Conservation (phyloP, 805 yeast species). For the Dipodascus geniculatus region DNA sequence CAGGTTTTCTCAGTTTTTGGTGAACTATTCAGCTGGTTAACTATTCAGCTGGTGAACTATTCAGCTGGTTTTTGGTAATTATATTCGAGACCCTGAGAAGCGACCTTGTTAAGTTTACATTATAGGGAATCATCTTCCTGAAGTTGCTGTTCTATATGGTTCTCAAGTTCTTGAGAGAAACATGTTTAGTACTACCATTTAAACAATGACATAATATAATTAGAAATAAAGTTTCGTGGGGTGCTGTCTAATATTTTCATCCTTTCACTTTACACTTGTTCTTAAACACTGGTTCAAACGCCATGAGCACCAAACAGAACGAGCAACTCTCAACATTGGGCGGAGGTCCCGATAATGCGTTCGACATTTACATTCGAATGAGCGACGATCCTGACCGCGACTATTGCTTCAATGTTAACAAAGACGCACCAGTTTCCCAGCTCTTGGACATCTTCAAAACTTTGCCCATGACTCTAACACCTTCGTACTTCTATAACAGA, state of each 20-base stretch:
- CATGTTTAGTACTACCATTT: too few species aligned
- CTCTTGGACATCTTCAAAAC: slow-evolving; percentile 49
- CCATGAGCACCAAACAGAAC: background rate
- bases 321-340: background rate
- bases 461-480: slow-evolving; percentile 68
- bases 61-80: too few species aligned
- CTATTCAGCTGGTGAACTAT: background rate
- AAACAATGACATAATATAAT: background rate
- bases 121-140: too few species aligned
- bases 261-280: too few species aligned
- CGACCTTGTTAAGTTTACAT: too few species aligned
- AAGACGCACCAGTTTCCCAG: slow-evolving; percentile 43
- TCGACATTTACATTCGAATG: slow-evolving; percentile 57
- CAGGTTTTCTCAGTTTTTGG: background rate
- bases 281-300: too few species aligned
- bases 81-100: too few species aligned
- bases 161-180: background rate
- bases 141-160: too few species aligned
- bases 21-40: background rate
- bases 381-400: slow-evolving; percentile 79
- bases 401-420: slow-evolving; percentile 70
- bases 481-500: slow-evolving; percentile 58
- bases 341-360: slow-evolving; percentile 11
- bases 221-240: background rate
- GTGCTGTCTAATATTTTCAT: too few species aligned